Evolutionary conservation across 2,329 filamentous ascomycete genomes (phyloP).

Genomic region (Penicillium sp.): DNA sequence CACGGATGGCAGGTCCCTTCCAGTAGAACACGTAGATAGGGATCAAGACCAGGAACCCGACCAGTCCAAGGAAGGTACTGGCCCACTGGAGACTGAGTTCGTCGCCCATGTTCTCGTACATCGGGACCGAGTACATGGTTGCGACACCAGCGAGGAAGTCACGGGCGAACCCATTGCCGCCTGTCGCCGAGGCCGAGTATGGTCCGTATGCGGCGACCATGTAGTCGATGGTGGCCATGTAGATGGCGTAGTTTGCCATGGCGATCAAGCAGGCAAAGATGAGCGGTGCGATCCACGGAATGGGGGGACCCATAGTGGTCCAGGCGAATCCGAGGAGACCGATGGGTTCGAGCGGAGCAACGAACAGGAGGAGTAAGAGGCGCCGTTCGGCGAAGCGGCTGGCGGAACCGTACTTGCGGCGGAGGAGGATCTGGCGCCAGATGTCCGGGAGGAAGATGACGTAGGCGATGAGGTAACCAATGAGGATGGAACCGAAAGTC

Average conservation of each 20-base stretch:
- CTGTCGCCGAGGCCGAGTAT: constrained; percentile 68
- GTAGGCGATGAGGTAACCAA: constrained; percentile 61
- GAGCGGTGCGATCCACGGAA: constrained; percentile 63
- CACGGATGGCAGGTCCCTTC: constrained; percentile 51
- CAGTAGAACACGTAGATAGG: constrained; percentile 54
- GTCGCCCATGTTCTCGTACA: constrained; percentile 49
- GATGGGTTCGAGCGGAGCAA: constrained; percentile 46
- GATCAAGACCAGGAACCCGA: constrained; percentile 48
- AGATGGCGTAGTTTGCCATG: constrained; percentile 67
- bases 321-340: constrained; percentile 66
- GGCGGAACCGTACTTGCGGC: constrained; percentile 41
- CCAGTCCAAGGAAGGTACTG: constrained; percentile 48
- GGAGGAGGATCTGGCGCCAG: constrained; percentile 36
- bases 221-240: constrained; percentile 73
- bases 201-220: constrained; percentile 69
- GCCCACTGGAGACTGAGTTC: constrained; percentile 48
- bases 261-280: constrained; percentile 61
- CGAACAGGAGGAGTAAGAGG: constrained; percentile 59
- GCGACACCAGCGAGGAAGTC: constrained; percentile 69
- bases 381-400: constrained; percentile 56
- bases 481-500: constrained; percentile 58
- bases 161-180: constrained; percentile 67
- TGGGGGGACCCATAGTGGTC: constrained; percentile 57
- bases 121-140: constrained; percentile 61
- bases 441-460: constrained; percentile 53